phyloP scores from a whole-genome alignment of 31 red algal species.

The Bonnemaisonia californica region DNA sequence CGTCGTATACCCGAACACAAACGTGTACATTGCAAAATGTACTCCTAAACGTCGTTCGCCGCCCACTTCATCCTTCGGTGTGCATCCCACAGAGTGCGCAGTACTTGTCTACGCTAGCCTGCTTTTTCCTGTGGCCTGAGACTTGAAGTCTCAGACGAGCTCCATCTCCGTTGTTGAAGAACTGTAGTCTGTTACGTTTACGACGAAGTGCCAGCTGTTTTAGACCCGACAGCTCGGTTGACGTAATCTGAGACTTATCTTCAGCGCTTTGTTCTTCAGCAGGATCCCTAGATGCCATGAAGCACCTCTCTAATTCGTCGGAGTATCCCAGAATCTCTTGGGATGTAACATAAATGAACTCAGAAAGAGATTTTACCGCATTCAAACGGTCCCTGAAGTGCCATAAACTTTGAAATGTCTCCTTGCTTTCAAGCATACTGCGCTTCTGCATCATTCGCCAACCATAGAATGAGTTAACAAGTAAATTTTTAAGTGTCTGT shows the following conservation, averaged over 20 bases:
- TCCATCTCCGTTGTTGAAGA: neutral
- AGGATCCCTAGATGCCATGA: too few species aligned
- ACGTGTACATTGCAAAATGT: too few species aligned
- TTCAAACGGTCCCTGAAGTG: neutral
- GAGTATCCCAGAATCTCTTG: neutral
- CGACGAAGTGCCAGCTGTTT: too few species aligned
- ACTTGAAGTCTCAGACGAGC: neutral
- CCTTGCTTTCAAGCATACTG: neutral
- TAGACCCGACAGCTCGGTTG: too few species aligned
- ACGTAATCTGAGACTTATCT: too few species aligned
- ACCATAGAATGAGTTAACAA: neutral
- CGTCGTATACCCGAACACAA: too few species aligned
- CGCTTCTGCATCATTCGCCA: neutral
- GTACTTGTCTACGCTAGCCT: neutral
- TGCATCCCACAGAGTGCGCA: neutral
- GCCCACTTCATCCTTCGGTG: neutral
- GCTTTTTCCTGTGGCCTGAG: neutral
- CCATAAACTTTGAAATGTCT: neutral
- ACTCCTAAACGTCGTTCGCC: neutral
- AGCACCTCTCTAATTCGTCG: slow-evolving; percentile 3
- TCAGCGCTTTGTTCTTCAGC: too few species aligned
- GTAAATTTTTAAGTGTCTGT: neutral
- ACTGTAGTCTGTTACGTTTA: neutral
- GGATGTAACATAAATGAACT: neutral
- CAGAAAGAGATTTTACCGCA: neutral